Evolutionary conservation across 2,329 filamentous ascomycete species (phyloP), one percentile per base, ranked within the genome.

Genomic region (Diaporthe helianthi): DNA sequence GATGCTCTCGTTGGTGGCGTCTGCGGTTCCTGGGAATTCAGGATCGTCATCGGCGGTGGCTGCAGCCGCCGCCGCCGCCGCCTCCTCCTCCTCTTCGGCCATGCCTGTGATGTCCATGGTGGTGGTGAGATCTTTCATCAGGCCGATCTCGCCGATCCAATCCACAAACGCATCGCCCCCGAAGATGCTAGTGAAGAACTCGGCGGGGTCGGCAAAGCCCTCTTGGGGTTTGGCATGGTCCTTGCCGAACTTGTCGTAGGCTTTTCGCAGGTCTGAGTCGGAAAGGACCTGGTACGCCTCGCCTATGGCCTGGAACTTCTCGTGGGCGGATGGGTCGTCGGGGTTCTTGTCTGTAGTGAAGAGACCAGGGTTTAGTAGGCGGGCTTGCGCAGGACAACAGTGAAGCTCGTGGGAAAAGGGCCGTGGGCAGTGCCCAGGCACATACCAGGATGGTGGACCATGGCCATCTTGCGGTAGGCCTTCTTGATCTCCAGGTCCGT

Each of bases 131-230:
- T 99, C 96, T 84, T 98, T 98, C 93, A 99, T 98, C 69, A 99
- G 89, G 63, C 93, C 96, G 75, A 99, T 97, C 85, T 99, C 96
- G 74, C 96, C 96, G 77, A 99, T 98, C 86, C 96, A 93, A 83
- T 99, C 95, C 71, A 92, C 86, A 77, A 99, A 99, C 15, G 95
- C 94, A 76, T 98, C 95, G 71, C 96, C 96, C 75, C 96, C 96
- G 78, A 99, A 99, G 75, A 99, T 99, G 85, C 94, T 97, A 76
- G 92, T 92, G 83, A 99, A 99, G 87, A 99, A 99, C 82, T 99
- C 96, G 73, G 94, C 88, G 1, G 96, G 96, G 79, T 99, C 96
- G 84, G 93, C 93, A 80, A 99, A 99, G 72, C 96, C 96, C 76
- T 93, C 92, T 75, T 90, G 89, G 0, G 96, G 96, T 78, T 95